Conservation (phyloP, 2,329 filamentous ascomycete species). For the Botrytis fabae region DNA sequence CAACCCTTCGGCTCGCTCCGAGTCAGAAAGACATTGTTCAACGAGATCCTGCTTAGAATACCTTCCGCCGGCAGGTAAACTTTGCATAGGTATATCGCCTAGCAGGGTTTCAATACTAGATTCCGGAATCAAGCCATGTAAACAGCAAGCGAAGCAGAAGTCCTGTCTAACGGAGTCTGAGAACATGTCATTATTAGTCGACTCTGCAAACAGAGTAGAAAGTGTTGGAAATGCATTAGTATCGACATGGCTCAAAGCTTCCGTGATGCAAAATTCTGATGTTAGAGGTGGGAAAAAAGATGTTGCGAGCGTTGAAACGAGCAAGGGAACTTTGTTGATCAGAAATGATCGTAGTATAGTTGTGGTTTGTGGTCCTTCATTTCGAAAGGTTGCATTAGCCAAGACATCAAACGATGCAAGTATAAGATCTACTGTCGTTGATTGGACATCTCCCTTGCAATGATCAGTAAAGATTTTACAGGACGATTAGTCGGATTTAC, state of each 20-base stretch:
- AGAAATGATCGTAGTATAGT: conserved; percentile 84
- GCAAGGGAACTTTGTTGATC: conserved; percentile 67
- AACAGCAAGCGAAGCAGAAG: conserved; percentile 86
- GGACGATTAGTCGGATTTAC: conserved; percentile 46
- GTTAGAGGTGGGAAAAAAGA: conserved; percentile 60
- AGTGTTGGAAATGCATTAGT: conserved; percentile 63
- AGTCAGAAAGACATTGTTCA: conserved; percentile 73
- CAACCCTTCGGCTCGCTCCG: conserved; percentile 71
- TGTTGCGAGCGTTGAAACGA: conserved; percentile 58
- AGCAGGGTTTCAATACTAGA: conserved; percentile 76
- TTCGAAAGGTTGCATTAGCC: conserved; percentile 79
- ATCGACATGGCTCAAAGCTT: conserved; percentile 64
- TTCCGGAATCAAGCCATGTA: conserved; percentile 81
- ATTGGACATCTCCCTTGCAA: conserved; percentile 69
- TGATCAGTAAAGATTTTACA: conserved; percentile 35
- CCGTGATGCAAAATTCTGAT: conserved; percentile 64
- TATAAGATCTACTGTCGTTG: conserved; percentile 78
- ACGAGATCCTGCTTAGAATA: conserved; percentile 79
- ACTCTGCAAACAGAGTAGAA: conserved; percentile 62
- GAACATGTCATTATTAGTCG: conserved; percentile 53
- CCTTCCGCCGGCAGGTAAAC: conserved; percentile 69
- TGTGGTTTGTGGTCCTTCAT: conserved; percentile 58
- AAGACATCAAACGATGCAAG: conserved; percentile 87
- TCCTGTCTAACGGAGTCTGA: conserved; percentile 71
- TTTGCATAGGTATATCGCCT: conserved; percentile 81